Evolutionary conservation across 257 asterid species (phyloP).

Genomic region (Nicotiana sylvestris): DNA sequence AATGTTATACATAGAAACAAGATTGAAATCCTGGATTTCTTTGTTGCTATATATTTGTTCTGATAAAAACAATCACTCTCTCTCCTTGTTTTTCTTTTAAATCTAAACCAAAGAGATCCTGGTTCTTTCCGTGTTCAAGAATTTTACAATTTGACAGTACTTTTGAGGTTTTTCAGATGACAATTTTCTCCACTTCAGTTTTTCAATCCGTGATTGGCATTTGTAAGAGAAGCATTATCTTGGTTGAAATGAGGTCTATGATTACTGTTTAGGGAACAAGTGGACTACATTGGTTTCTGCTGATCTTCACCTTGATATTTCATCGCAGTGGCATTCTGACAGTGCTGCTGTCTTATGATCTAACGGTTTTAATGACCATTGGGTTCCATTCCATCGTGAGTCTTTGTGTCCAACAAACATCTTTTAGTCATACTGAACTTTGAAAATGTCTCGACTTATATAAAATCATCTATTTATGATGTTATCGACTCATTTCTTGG

Average conservation of each 20-base stretch:
- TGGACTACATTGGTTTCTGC: too few species aligned
- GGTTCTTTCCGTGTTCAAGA: background rate
- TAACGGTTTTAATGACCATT: too few species aligned
- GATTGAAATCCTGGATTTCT: constrained; percentile 40
- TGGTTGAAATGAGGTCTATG: background rate
- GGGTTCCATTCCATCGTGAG: too few species aligned
- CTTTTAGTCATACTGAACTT: too few species aligned
- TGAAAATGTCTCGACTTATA: too few species aligned
- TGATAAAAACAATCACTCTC: background rate
- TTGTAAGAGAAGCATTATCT: constrained; percentile 10
- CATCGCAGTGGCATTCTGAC: too few species aligned
- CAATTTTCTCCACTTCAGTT: background rate
- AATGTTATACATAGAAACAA: constrained; percentile 58
- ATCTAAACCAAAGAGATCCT: background rate
- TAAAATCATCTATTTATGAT: too few species aligned
- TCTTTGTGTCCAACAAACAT: too few species aligned
- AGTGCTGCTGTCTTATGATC: too few species aligned
- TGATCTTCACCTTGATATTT: too few species aligned
- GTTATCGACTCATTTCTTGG: too few species aligned
- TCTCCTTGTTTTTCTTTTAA: background rate
- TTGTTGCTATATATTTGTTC: background rate
- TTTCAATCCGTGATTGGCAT: background rate
- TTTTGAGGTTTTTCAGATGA: background rate
- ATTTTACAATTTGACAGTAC: background rate
- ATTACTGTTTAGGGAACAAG: background rate